Base-by-base conservation (phyloP, 495 filamentous ascomycete species). In the Aspergillus taichungensis region DNA sequence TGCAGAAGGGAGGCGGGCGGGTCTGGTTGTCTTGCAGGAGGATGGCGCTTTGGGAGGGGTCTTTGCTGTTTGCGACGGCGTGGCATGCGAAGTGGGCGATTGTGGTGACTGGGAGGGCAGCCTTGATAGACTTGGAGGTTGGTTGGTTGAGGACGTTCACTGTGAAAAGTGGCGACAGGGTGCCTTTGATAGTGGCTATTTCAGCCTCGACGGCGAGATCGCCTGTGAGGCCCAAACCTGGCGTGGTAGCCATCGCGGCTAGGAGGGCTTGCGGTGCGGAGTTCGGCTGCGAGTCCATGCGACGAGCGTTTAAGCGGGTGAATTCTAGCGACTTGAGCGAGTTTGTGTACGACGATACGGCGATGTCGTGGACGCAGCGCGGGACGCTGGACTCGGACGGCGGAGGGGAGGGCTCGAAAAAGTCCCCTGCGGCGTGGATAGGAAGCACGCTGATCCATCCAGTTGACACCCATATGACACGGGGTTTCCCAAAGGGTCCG, bases 21-120 rank as follows among this genome's bases (percentile, higher is more conserved):
- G 30, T 37, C 9, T 29, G 32, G 44, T 39, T 45, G 31, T 56
- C 53, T 14, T 14, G 29, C 3, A 56, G 44, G 30, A 48, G 39
- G 28, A 56, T 46, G 8, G 42, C 36, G 34, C 48, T 51, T 30
- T 31, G 14, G 1, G 44, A 37, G 10, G 52, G 52, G 31, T 55
- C 52, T 8, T 51, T 32, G 11, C 28, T 18, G 24, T 55, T 48
- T 7, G 42, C 50, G 34, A 30, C 13, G 33, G 41, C 52, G 40
- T 55, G 52, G 42, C 50, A 49, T 28, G 50, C 53, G 13, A 55
- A 49, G 35, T 55, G 47, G 13, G 42, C 51, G 11, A 44, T 13
- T 3, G 40, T 18, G 7, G 40, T 13, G 7, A 9, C 14, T 1
- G 40, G 13, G 3, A 42, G 40, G 8, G 18, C 29, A 3, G 11